Evolutionary conservation across 2,329 filamentous ascomycete genomes (phyloP), one percentile per base, ranked within the genome.

Genomic region (Epichloe uncinata): DNA sequence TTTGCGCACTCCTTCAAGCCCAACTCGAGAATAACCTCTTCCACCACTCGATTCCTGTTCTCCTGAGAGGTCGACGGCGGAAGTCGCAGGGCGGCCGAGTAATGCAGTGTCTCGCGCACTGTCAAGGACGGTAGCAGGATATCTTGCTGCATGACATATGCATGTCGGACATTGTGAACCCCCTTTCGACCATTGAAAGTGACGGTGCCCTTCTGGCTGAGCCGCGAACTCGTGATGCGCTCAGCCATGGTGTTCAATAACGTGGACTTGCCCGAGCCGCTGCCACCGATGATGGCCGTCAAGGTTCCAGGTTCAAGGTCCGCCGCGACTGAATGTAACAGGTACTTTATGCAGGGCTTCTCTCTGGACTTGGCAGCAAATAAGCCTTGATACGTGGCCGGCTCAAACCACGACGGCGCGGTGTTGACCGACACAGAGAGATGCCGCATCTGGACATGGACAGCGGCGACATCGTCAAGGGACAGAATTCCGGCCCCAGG

Each of bases 71-170:
- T 79, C 0, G 79, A 74, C 0, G 82, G 71, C 0, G 84, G 82
- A 0, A 90, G 68, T 26, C 85, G 76, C 49, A 90, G 66, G 58
- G 87, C 79, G 2, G 85, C 85, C 2, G 85, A 80, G 62, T 88
- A 90, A 50, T 69, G 75, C 20, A 90, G 65, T 0, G 86, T 90
- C 62, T 90, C 85, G 37, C 85, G 73, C 11, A 89, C 85, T 0
- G 85, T 90, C 52, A 90, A 66, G 0, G 82, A 84, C 0, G 85
- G 82, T 0, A 88, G 70, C 1, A 90, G 68, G 13, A 88, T 74
- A 59, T 90, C 85, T 57, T 88, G 82, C 60, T 89, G 83, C 73
- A 84, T 85, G 18, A 85, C 84, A 68, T 88, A 86, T 46, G 82
- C 76, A 62, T 81, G 76, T 47, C 81, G 69, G 44, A 83, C 69